Conservation (phyloP, 352 stramenopile genomes). For the Phytophthora sojae region DNA sequence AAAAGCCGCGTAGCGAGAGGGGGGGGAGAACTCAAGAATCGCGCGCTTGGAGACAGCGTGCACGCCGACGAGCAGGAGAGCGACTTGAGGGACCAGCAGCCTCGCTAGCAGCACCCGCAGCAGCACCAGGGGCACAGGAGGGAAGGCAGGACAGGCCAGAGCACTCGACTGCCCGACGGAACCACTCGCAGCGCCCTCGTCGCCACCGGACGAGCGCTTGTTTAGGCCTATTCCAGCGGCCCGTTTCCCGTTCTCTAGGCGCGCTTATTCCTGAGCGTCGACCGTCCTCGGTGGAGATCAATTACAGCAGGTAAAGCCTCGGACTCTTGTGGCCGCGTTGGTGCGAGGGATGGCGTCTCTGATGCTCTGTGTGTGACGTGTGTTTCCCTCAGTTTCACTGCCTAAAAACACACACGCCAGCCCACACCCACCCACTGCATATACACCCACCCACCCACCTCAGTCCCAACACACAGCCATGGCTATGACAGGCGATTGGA, state of each 20-base stretch:
- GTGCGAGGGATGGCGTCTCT: neutral
- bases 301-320: slow-evolving; percentile 29
- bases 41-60: slow-evolving; percentile 32
- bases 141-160: slow-evolving; percentile 24
- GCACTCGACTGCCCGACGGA: slow-evolving; percentile 11
- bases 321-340: neutral
- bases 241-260: slow-evolving; percentile 20
- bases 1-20: slow-evolving; percentile 32
- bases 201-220: slow-evolving; percentile 33
- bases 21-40: slow-evolving; percentile 44
- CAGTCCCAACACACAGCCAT: slow-evolving; percentile 13
- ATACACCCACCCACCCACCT: slow-evolving; percentile 1
- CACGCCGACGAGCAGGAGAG: slow-evolving; percentile 26
- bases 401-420: slow-evolving; percentile 8
- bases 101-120: slow-evolving; percentile 16
- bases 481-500: slow-evolving; percentile 68
- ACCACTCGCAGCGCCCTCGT: slow-evolving; percentile 22
- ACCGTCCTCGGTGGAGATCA: slow-evolving; percentile 32
- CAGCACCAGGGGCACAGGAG: slow-evolving; percentile 18
- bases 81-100: slow-evolving; percentile 24
- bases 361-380: slow-evolving; percentile 12
- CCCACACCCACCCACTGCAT: slow-evolving; percentile 1
- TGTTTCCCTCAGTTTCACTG: slow-evolving; percentile 17
- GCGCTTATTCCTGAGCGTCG: slow-evolving; percentile 5
- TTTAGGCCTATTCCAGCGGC: neutral